Base-by-base conservation (phyloP, 768 basidiomycete genomes). In the Lentinula raphanica region DNA sequence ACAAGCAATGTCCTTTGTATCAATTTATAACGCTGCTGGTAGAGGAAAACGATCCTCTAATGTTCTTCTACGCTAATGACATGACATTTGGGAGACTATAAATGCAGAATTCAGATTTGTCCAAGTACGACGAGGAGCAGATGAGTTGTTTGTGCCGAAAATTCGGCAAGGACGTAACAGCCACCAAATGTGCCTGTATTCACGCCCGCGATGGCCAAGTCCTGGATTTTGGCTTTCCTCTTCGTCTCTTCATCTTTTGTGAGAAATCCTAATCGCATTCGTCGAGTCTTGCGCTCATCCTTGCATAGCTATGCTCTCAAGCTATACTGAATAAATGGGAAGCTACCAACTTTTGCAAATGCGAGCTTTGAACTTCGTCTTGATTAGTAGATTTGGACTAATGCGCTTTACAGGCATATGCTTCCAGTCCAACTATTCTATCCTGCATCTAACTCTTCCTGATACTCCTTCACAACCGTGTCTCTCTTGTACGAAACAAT, bases 331-430 rank as follows among this genome's bases (percentile, higher is more conserved):
- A 81, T 66, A 90, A 88, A 71, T 92, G 92, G 92, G 90, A 93
- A 64, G 90, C 89, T n/a, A 87, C 88, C 58, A 89, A 84, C 72
- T 93, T 91, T 67, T 94, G 91, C 73, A 94, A 94, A 86, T 94
- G 91, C 53, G 77, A 69, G 31, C 31, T 63, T 6, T 8, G 17
- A 17, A 56, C 13, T 23, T 36, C 50, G 23, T 42, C 44, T 12
- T 49, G 28, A 49, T 44, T 35, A 15, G 46, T 35, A 35, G 46
- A 38, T 51, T 49, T 36, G 39, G 62, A 49, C 65, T 60, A 39
- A 54, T 57, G 49, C 31, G 6, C 45, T 32, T 50, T 56, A 27
- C 66, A 97, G 94, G 94, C 73, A 92, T 95, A 69, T 97, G 94
- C 71, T 97, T 95, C 66, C 80, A 82, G 60, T 79, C 87, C 21